Base-by-base conservation (phyloP, 495 filamentous ascomycete genomes). In the Aspergillus sparsus region DNA sequence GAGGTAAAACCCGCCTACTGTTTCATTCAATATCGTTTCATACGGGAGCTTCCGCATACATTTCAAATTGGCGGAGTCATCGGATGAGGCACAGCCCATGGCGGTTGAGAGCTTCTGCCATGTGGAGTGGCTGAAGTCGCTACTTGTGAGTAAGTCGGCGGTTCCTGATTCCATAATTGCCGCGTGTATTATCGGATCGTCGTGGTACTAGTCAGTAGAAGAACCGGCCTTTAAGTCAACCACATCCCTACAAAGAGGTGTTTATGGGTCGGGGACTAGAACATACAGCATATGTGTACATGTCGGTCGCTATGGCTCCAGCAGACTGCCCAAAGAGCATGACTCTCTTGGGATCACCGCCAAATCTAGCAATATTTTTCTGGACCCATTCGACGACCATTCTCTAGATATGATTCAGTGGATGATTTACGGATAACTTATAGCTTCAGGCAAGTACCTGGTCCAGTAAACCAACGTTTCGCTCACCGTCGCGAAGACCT, bases 301-400 rank as follows among this genome's bases (percentile, higher is more conserved):
- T 59, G n/a, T 71, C 68, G 36, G 65, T 72, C 5, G 66, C 70
- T 16, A 57, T 53, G 16, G 42, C 73, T 4, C 77, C 69, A 36
- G 72, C 66, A 39, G 75, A 71, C 55, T 76, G 66, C 47, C 68
- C 70, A 39, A 66, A 71, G 7, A 77, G 65, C n/a, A 70, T 73
- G 53, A 79, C 74, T 21, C 62, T 55, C 2, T 61, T 57, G 1
- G 68, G 65, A 54, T 77, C 74, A 16, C 74, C 78, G 49, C 76
- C 74, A 49, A 77, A 79, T 12, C 61, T 52, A 11, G 46, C 64
- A 15, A 73, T 75, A 54, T 77, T 74, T 6, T 68, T 49, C 13
- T 59, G 65, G 32, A 74, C 64, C 72, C 73, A 77, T 50, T 77
- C 64, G 13, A 78, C 64, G 13, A 13, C 37, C 13, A 41, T 8